Conservation (phyloP, 2,329 filamentous ascomycete genomes). For the Pestalotiopsis sp. region DNA sequence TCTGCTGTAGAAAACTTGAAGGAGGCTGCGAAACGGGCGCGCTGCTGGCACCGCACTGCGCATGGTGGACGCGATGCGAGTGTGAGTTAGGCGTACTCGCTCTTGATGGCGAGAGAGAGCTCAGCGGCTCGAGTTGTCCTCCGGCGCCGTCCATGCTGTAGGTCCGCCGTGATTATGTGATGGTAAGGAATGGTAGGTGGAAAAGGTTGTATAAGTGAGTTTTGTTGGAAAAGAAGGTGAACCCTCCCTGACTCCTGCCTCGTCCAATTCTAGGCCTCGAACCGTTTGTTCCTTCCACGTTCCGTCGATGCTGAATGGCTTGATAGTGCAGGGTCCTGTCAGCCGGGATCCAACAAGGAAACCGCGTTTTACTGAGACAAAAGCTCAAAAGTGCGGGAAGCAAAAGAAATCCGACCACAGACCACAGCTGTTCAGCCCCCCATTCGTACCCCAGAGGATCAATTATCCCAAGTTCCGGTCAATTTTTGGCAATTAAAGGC, state of each 20-base stretch:
- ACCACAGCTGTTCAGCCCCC: not conserved
- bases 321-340: not conserved
- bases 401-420: not conserved
- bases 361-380: not conserved
- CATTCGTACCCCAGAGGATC: not conserved
- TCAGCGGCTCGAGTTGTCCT: constrained; percentile 28
- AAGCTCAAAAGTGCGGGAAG: not conserved
- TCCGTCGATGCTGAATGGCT: not conserved
- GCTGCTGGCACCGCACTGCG: constrained; percentile 36
- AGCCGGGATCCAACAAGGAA: not conserved
- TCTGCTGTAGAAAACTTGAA: constrained; percentile 59
- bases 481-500: not conserved
- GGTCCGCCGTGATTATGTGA: not conserved
- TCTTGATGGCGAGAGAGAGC: constrained; percentile 48
- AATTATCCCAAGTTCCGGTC: not conserved
- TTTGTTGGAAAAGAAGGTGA: not conserved
- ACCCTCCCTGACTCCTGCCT: not conserved
- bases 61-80: constrained; percentile 45
- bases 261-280: not conserved
- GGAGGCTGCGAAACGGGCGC: constrained; percentile 34
- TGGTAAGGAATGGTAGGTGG: not conserved
- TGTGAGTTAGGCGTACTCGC: constrained; percentile 44
- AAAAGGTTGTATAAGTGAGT: not conserved
- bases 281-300: not conserved
- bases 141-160: constrained; percentile 13